These are phyloP conservation scores for Aspergillus ochraceus DNA, from an alignment of 2,329 filamentous ascomycete species.

Conservation along the genomic window DNA sequence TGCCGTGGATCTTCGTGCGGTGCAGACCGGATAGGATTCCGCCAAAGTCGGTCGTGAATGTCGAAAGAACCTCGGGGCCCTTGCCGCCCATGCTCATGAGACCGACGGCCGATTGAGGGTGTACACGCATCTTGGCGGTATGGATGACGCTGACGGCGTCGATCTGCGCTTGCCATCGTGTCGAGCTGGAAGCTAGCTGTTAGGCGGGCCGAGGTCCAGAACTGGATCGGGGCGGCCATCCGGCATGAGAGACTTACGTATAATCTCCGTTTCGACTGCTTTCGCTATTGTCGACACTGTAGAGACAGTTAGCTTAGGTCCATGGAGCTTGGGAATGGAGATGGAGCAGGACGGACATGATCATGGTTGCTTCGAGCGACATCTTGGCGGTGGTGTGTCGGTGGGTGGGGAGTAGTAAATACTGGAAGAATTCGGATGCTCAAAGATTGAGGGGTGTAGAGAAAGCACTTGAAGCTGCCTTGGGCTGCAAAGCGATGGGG, in stretches of 20 bases:
- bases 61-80: slow-evolving; percentile 95
- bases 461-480: not conserved
- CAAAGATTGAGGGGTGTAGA: not conserved
- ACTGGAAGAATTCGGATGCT: not conserved
- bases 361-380: slow-evolving; percentile 99
- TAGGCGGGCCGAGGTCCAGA: slow-evolving; percentile 14
- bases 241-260: slow-evolving; percentile 49
- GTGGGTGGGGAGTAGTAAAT: slow-evolving; percentile 2
- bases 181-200: slow-evolving; percentile 63
- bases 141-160: slow-evolving; percentile 96
- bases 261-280: slow-evolving; percentile 96
- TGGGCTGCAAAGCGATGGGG: slow-evolving; percentile 8
- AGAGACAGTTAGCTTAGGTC: slow-evolving; percentile 21
- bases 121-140: slow-evolving; percentile 89
- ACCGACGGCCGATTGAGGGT: slow-evolving; percentile 95
- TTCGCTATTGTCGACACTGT: slow-evolving; percentile 94
- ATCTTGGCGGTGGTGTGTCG: slow-evolving; percentile 61
- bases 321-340: slow-evolving; percentile 12
- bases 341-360: slow-evolving; percentile 58
- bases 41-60: slow-evolving; percentile 92
- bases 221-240: not conserved
- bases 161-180: slow-evolving; percentile 92
- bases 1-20: slow-evolving; percentile 90
- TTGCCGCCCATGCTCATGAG: slow-evolving; percentile 99
- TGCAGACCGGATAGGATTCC: slow-evolving; percentile 92